Base-by-base conservation (phyloP, 2,329 filamentous ascomycete genomes). In the Cadophora sp. region DNA sequence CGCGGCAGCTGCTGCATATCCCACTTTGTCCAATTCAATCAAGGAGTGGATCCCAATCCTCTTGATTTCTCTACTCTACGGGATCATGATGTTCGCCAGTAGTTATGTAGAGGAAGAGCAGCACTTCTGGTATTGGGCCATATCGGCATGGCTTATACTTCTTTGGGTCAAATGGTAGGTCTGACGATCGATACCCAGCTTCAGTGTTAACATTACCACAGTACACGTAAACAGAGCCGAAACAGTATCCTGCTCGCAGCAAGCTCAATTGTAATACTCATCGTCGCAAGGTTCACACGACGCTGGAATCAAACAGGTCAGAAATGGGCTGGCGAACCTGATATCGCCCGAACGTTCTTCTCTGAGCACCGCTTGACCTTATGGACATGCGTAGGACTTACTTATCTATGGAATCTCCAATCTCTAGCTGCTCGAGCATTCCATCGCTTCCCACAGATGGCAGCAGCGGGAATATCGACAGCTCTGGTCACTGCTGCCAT, bases 21-120 rank as follows among this genome's bases (percentile, higher is more conserved):
- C 34, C 58, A 83, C 85, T 24, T 78, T 85, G n/a, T 77, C 34
- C 68, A 70, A 68, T 16, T 77, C 69, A 69, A 75, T 72, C n/a
- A 74, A 69, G 62, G 71, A 73, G 16, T 73, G 83, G 12, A 66
- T 78, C 9, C 83, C 84, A 3, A 81, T 92, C 62, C 72, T 81
- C 3, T 70, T 85, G 1, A 82, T 89, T 34, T 86, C 86, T 0
- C 59, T 89, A 0, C 79, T 86, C 0, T 97, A 98, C 76, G 89
- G 90, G 1, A 79, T 88, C 46, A 97, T 97, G 89, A 98, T 98
- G 94, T 98, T 98, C 80, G 95, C 94, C 11, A 97, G 93, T 78
- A 98, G 94, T 76, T 99, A 96, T 78, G 93, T 99, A 1, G 96
- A 99, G 79, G 96, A 99, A 80, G 96, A 99, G 79, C 96, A 99